Base-by-base conservation (phyloP, 306 rosid species). In the Canavalia ensiformis region DNA sequence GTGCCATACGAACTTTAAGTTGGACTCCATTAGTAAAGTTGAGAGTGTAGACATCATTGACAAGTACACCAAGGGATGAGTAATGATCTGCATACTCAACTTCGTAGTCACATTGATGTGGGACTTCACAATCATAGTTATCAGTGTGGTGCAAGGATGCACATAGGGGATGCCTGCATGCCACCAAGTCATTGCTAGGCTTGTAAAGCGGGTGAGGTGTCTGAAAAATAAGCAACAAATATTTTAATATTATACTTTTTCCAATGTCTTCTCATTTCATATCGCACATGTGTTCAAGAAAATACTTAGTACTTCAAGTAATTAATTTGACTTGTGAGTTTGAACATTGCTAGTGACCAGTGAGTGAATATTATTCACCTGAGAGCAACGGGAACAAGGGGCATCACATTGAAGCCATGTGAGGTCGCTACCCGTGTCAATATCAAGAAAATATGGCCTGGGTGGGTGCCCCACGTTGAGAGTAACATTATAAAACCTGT, bases 331-430 rank as follows among this genome's bases (percentile, higher is more conserved):
- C 1, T 9, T 4, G 71, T 71, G 44, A 62, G 69, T 66, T 28
- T 11, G 25, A 12, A 54, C 3, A 52, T 37, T 37, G 41, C 3
- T 37, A 37, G 41, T 37, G 41, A 37, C 3, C 4, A 2, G 41
- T 4, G 4, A 18, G 25, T 18, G 25, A 18, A 18, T 18, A 18
- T 18, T 37, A 34, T 57, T 28, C 46, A 92, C 98, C 97, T 90
- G 91, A 52, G 92, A 84, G 83, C 98, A 94, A 8, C 31, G 88
- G n/a, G 86, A 76, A 75, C 98, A 91, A 56, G 98, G 97, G 49
- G 97, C 97, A 76, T 92, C 97, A 77, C 98, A 95, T 85, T 92
- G 98, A 83, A 95, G 97, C 98, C 98, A 95, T 60, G 98, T 91
- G 78, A 95, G 95, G 87, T 95, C 98, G 80, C 98, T 95, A 12